A percentile compares a stretch with the other conserved stretches of the same genome.
phyloP scores from a whole-genome alignment of 1,139 yeast genomes.

The Protomyces inundatus region DNA sequence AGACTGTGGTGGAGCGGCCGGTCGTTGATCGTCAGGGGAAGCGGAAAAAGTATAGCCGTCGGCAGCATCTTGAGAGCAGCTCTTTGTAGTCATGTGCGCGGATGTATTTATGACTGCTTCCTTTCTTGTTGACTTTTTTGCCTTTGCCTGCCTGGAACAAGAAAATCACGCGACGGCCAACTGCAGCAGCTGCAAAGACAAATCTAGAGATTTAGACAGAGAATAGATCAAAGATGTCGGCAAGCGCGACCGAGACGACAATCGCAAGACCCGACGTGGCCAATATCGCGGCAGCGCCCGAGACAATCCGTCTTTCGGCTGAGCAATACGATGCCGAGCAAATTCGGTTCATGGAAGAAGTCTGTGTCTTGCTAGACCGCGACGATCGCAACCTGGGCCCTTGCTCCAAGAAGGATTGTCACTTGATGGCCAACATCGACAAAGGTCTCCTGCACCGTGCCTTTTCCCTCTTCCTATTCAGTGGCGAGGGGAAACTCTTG shows the following conservation, averaged over 20 bases:
- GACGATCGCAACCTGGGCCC: slow-evolving; percentile 85
- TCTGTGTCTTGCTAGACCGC: slow-evolving; percentile 87
- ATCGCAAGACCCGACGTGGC: not conserved
- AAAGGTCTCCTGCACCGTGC: slow-evolving; percentile 89
- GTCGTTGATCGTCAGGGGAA: not conserved
- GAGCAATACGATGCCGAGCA: slow-evolving; percentile 91
- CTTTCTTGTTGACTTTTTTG: not conserved
- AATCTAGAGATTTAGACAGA: not conserved
- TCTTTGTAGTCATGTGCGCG: too few relatives aligned
- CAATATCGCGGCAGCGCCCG: not conserved
- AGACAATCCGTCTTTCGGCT: slow-evolving; percentile 42
- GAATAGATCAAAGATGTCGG: not conserved
- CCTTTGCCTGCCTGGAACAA: too few relatives aligned
- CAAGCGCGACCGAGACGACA: not conserved
- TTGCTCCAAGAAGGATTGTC: slow-evolving; percentile 89
- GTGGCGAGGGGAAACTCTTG: slow-evolving; percentile 66
- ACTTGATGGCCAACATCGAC: slow-evolving; percentile 79
- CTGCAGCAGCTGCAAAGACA: too few relatives aligned
- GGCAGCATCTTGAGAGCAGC: not conserved
- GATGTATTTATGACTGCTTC: not conserved
- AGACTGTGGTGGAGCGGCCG: slow-evolving; percentile 9
- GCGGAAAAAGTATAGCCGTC: not conserved
- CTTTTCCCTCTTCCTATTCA: slow-evolving; percentile 85
- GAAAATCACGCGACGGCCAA: too few relatives aligned
- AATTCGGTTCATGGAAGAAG: slow-evolving; percentile 89